Conservation (phyloP, 345 rosid genomes). For the Citrus hindsii region DNA sequence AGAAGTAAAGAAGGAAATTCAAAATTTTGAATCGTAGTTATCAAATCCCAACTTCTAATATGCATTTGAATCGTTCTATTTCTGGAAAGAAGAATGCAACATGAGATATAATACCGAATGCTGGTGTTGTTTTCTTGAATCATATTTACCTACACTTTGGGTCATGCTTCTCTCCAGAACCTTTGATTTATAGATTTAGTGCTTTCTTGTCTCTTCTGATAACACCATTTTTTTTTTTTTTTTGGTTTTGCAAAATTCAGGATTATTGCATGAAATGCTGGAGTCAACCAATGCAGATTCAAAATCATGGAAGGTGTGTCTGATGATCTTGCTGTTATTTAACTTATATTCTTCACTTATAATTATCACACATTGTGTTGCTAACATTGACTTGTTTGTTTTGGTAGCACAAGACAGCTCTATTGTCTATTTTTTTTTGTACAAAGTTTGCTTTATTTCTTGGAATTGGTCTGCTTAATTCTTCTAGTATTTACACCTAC, state of each 20-base stretch:
- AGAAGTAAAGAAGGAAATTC: not conserved
- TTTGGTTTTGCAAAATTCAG: constrained; percentile 20
- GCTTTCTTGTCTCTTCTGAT: not conserved
- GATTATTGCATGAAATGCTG: constrained; percentile 80
- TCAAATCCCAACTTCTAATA: not conserved
- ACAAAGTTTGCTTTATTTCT: not conserved
- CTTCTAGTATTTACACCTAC: not conserved
- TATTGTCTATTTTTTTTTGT: not conserved
- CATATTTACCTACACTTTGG: no score
- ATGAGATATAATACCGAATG: not conserved
- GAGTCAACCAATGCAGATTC: constrained; percentile 67
- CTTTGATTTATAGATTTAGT: not conserved
- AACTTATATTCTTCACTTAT: not conserved
- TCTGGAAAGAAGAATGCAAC: not conserved
- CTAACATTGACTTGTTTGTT: not conserved
- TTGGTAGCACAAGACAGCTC: not conserved
- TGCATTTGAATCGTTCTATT: not conserved
- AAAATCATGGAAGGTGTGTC: constrained; percentile 78
- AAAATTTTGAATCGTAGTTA: no score
- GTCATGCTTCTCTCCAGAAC: not conserved
- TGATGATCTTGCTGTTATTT: not conserved
- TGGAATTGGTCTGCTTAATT: not conserved
- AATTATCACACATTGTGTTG: not conserved
- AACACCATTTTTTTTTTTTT: not conserved
- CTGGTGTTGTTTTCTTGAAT: no score